Conservation (phyloP, 192 early-diverging fungal species). For the Funneliformis geosporum region DNA sequence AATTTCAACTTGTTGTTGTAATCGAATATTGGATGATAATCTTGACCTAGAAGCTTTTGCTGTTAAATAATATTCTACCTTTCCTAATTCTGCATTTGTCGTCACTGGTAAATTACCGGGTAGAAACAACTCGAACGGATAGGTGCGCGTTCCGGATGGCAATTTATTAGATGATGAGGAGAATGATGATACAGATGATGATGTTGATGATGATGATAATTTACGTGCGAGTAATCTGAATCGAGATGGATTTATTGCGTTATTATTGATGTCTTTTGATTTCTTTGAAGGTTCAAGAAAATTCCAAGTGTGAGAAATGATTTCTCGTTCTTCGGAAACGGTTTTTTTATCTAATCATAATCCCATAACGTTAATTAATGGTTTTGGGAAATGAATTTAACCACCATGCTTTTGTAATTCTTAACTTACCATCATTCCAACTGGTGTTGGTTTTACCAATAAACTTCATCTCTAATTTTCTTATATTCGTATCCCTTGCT, state of each 20-base stretch:
- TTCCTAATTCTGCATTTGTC: slow-evolving; percentile 1
- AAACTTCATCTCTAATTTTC: slow-evolving; percentile 14
- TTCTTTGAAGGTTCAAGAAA: not conserved
- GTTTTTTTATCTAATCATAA: not conserved
- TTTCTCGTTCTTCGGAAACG: not conserved
- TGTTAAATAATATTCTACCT: not conserved
- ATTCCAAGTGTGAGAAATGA: slow-evolving; percentile 7
- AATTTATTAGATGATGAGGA: not conserved
- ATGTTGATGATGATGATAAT: not conserved
- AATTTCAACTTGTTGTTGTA: not conserved
- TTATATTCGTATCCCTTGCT: not conserved
- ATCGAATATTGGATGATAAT: slow-evolving; percentile 4
- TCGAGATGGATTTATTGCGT: not conserved
- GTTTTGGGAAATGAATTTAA: no score
- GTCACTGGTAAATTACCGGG: slow-evolving; percentile 11
- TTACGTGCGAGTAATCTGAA: not conserved
- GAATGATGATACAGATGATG: not conserved
- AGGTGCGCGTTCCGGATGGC: not conserved
- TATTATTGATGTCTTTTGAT: not conserved
- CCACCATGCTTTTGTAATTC: not conserved
- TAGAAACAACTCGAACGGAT: slow-evolving; percentile 9
- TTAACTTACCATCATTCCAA: not conserved
- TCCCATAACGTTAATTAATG: no score
- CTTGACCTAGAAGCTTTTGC: slow-evolving; percentile 14
- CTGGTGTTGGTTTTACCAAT: not conserved